These are phyloP conservation scores for Fusarium sp. DNA, from an alignment of 2,329 filamentous ascomycete species.

Conservation along the genomic window DNA sequence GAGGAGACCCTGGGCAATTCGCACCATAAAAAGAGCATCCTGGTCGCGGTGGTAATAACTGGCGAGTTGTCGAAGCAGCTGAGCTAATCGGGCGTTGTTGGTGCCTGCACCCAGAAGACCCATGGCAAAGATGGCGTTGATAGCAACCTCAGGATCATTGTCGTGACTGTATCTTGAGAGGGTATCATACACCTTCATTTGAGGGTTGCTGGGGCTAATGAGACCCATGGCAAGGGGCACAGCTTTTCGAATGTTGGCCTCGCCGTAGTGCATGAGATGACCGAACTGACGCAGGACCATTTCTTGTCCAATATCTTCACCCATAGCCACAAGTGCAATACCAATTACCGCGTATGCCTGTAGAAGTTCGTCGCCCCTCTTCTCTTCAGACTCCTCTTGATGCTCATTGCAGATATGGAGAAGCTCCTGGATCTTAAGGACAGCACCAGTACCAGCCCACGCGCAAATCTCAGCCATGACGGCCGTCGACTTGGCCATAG, in stretches of 20 bases:
- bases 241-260: constrained; percentile 94
- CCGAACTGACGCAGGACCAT: constrained; percentile 98
- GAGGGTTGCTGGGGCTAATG: constrained; percentile 95
- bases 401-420: constrained; percentile 98
- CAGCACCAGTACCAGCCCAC: constrained; percentile 96
- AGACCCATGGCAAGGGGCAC: constrained; percentile 97
- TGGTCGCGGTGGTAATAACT: constrained; percentile 98
- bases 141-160: constrained; percentile 96
- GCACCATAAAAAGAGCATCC: constrained; percentile 97
- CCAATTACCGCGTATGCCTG: constrained; percentile 97
- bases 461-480: constrained; percentile 96
- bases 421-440: constrained; percentile 95
- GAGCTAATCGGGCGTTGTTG: constrained; percentile 95
- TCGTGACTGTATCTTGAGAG: constrained; percentile 97
- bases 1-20: constrained; percentile 94
- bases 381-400: constrained; percentile 91
- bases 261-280: constrained; percentile 98
- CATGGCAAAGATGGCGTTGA: constrained; percentile 99
- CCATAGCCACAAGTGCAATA: constrained; percentile 94
- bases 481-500: constrained; percentile 94
- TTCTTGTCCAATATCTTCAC: constrained; percentile 96
- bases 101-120: constrained; percentile 95
- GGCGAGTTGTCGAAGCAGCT: constrained; percentile 91
- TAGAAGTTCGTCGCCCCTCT: constrained; percentile 93
- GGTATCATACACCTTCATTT: constrained; percentile 99